These are phyloP conservation scores for Pyrus communis DNA, from an alignment of 306 rosid species.

Conservation along the genomic window DNA sequence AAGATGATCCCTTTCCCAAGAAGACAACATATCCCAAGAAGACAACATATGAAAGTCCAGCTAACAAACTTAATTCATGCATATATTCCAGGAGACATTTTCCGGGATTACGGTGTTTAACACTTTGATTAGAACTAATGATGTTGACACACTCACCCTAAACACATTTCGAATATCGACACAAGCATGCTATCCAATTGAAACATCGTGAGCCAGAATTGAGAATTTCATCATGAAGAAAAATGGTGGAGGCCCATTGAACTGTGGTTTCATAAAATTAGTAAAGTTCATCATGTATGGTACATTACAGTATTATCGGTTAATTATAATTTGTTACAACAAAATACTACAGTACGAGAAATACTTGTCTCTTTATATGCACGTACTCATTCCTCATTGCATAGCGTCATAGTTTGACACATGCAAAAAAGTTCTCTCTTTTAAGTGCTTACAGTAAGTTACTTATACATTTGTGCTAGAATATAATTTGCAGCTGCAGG, in stretches of 20 bases:
- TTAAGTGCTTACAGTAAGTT: too few relatives aligned
- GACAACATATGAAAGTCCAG: neutral
- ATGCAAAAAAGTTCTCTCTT: too few relatives aligned
- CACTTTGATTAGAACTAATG: neutral
- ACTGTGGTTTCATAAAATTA: neutral
- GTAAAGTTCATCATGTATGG: neutral
- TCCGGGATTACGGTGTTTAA: neutral
- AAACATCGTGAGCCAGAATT: neutral
- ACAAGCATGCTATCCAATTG: neutral
- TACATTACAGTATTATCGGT: neutral
- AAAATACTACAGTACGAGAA: too few relatives aligned
- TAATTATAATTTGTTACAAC: neutral
- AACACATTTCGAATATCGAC: neutral
- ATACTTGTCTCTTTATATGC: neutral
- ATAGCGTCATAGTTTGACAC: neutral
- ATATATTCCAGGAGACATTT: neutral
- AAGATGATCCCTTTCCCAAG: neutral
- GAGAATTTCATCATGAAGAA: neutral
- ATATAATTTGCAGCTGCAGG: neutral
- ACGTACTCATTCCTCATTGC: neutral
- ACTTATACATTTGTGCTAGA: too few relatives aligned
- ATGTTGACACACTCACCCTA: neutral
- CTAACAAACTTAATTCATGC: neutral
- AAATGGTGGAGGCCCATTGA: neutral
- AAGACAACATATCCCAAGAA: neutral